These are phyloP conservation scores for Collybia sordida DNA, from an alignment of 768 basidiomycete genomes.

Conservation along the genomic window DNA sequence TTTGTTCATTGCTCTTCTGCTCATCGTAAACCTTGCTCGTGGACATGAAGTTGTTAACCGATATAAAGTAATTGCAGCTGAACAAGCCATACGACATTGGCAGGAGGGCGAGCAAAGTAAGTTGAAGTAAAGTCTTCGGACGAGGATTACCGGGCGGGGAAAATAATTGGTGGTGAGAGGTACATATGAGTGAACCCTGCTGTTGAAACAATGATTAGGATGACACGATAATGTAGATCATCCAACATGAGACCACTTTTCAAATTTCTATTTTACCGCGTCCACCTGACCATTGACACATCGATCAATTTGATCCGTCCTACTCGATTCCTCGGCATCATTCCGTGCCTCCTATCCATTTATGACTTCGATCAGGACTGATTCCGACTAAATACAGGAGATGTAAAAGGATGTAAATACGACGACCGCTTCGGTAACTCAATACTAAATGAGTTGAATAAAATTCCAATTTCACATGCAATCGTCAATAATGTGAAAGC, in stretches of 20 bases:
- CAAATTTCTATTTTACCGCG: constrained; percentile 24
- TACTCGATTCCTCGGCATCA: neutral
- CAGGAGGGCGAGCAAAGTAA: neutral
- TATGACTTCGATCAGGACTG: too few species aligned
- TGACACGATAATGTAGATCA: constrained; percentile 15
- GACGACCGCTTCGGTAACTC: too few species aligned
- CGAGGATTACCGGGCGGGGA: neutral
- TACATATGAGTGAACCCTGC: constrained; percentile 6
- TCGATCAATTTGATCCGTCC: constrained; percentile 3
- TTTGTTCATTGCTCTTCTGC: constrained; percentile 1
- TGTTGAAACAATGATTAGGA: constrained; percentile 18
- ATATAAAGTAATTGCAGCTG: constrained; percentile 1
- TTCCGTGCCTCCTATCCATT: neutral
- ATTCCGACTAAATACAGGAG: too few species aligned
- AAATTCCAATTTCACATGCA: too few species aligned
- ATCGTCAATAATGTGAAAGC: too few species aligned
- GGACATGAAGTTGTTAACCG: constrained; percentile 6
- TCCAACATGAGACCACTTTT: constrained; percentile 38
- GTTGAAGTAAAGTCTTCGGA: neutral
- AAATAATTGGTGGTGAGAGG: neutral
- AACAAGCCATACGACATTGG: constrained; percentile 8
- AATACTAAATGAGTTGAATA: too few species aligned
- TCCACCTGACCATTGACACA: constrained; percentile 25
- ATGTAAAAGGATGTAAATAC: too few species aligned
- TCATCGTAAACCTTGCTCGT: neutral